Evolutionary conservation across 805 yeast species (phyloP).

Genomic region (Schwanniomyces polymorphus): DNA sequence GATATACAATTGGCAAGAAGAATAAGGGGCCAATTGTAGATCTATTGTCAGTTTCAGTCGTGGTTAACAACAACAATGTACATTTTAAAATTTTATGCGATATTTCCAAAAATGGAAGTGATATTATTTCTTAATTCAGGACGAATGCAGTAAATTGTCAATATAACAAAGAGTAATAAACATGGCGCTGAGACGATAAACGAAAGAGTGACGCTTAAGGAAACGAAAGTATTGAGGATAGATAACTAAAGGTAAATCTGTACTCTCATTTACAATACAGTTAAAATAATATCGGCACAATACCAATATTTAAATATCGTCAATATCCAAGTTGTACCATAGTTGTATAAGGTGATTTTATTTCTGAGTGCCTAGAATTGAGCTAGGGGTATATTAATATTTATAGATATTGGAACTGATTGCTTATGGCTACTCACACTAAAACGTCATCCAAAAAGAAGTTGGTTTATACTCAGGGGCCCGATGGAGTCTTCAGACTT

Average conservation of each 20-base stretch:
- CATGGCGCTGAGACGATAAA: not conserved
- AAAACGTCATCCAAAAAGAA: constrained; percentile 23
- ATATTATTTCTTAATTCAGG: constrained; percentile 4
- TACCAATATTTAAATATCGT: not conserved
- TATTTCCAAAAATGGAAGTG: constrained; percentile 8
- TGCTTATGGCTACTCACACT: constrained; percentile 15
- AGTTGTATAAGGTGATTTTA: not conserved
- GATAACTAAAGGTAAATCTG: not conserved
- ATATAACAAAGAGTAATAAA: not conserved
- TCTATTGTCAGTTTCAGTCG: not conserved
- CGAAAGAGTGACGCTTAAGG: not conserved
- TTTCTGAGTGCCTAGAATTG: not conserved
- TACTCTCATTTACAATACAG: not conserved
- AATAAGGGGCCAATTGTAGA: constrained; percentile 52
- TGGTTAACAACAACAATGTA: not conserved
- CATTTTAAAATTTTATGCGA: not conserved
- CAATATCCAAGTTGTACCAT: not conserved
- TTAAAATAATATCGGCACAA: not conserved
- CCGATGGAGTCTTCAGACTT: constrained; percentile 39
- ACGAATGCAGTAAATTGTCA: constrained; percentile 9
- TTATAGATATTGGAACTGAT: not conserved
- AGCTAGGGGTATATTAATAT: not conserved
- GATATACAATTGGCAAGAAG: constrained; percentile 81
- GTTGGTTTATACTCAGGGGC: constrained; percentile 34
- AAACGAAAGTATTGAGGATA: not conserved